Evolutionary conservation across 176 grass and related monocot genomes (phyloP).

Genomic region (Bolboschoenus planiculmis): DNA sequence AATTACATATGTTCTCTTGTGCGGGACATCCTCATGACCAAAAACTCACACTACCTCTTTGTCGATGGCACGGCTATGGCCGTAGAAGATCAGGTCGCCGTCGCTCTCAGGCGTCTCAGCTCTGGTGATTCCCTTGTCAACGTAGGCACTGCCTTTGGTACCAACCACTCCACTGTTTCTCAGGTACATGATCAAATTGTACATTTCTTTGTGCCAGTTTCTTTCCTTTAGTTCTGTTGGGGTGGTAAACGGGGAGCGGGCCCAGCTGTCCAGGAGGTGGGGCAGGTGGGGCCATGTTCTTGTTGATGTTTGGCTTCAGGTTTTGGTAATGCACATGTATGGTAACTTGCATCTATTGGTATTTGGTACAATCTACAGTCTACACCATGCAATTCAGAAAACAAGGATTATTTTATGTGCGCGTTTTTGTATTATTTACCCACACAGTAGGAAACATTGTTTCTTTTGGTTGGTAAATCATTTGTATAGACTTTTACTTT

Average conservation of each 20-base stretch:
- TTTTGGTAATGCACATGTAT: not conserved
- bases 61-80: constrained; percentile 45
- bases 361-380: not conserved
- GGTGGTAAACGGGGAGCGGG: not conserved
- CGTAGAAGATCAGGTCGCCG: constrained; percentile 72
- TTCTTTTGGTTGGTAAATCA: not conserved
- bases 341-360: not conserved
- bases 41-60: constrained; percentile 51
- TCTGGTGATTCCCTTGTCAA: constrained; percentile 68
- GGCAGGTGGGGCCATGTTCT: not conserved
- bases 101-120: constrained; percentile 74
- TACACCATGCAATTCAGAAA: too few species aligned
- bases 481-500: not conserved
- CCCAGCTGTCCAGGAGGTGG: not conserved
- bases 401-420: not conserved
- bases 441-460: not conserved
- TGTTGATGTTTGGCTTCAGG: not conserved
- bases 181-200: constrained; percentile 12
- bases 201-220: not conserved
- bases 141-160: constrained; percentile 57
- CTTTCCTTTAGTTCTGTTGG: not conserved
- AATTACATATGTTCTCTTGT: constrained; percentile 67
- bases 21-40: constrained; percentile 38
- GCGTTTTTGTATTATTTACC: not conserved
- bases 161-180: constrained; percentile 87